phyloP scores from a whole-genome alignment of 2,329 filamentous ascomycete species.

The Fusarium tricinctum region DNA sequence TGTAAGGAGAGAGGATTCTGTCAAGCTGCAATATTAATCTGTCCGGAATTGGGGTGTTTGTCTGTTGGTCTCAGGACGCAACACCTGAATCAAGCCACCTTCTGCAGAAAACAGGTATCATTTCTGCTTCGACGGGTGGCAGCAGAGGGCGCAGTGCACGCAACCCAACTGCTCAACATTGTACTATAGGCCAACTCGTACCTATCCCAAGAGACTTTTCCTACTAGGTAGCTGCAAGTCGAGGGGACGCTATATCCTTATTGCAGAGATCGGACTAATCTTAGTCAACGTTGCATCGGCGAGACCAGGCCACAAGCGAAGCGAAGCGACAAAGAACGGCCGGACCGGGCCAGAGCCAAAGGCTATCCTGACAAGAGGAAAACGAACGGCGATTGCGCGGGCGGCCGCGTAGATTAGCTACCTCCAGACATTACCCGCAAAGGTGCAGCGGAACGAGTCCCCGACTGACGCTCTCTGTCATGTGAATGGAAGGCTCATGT shows the following conservation, averaged over 20 bases:
- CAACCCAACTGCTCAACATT: conserved; percentile 16
- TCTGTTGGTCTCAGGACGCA: conserved; percentile 22
- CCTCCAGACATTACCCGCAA: conserved; percentile 10
- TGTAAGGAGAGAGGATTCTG: background rate
- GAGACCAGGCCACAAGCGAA: conserved; percentile 6
- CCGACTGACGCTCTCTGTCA: conserved; percentile 44
- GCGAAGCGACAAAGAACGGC: conserved; percentile 11
- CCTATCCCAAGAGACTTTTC: background rate
- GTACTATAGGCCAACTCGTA: background rate
- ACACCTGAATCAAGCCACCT: conserved; percentile 28
- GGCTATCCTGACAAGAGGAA: background rate
- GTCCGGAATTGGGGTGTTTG: conserved; percentile 8
- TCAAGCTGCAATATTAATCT: no score
- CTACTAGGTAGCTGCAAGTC: background rate
- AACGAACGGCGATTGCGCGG: conserved; percentile 15
- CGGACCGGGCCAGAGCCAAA: conserved; percentile 3
- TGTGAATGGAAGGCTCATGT: conserved; percentile 48
- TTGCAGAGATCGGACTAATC: conserved; percentile 17
- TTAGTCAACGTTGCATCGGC: conserved; percentile 4
- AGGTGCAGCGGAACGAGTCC: conserved; percentile 38
- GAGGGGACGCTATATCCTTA: background rate
- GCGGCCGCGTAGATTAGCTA: conserved; percentile 11
- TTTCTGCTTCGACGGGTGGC: conserved; percentile 21
- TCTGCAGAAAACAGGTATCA: conserved; percentile 18
- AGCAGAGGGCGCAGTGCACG: conserved; percentile 13